Base-by-base conservation (phyloP, 768 basidiomycete species). In the Cyclocybe cylindracea region DNA sequence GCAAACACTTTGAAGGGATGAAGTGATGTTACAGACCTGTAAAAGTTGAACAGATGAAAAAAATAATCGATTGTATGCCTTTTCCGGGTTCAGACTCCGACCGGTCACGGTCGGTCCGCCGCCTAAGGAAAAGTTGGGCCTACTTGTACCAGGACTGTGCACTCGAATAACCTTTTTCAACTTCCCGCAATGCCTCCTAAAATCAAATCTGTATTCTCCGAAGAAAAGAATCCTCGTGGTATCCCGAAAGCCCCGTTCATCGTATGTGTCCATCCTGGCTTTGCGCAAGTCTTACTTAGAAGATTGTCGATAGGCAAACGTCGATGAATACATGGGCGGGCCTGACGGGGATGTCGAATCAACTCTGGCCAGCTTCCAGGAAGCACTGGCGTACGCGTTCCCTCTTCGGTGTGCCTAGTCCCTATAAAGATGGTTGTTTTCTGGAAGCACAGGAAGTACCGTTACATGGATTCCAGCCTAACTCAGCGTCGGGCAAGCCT, bases 241-340 rank as follows among this genome's bases (percentile, higher is more conserved):
- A 98, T 98, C 46, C 96, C 96, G 18, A 87, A 89, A 69, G 95
- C 96, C 3, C 91, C 92, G 0, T 99, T 99, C 64, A 87, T 98
- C 47, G 95, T 96, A 57, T 58, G 87, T 40, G 19, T 6, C 14
- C 32, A 2, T 38, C 16, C 32, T 2, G 18, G 2, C n/a, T 40
- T 1, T 31, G 43, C n/a, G 6, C 18, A 39, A 18, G 29, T 37
- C 33, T 40, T 48, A 32, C 35, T 48, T 40, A 39, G 36, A 42
- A 38, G 44, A 31, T 46, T 32, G 36, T 44, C 18, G 39, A 2
- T 46, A 98, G 96, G 78, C 87, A 47, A 83, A 96, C 71, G 90
- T 98, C 39, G 89, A 89, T 48, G 84, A 89, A 61, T 91, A 93
- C 64, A 73, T 99, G 7, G 89, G 89, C 3, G 85, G 89, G 0